Base-by-base conservation (phyloP, 2,329 filamentous ascomycete genomes). In the Clonostachys sp. region DNA sequence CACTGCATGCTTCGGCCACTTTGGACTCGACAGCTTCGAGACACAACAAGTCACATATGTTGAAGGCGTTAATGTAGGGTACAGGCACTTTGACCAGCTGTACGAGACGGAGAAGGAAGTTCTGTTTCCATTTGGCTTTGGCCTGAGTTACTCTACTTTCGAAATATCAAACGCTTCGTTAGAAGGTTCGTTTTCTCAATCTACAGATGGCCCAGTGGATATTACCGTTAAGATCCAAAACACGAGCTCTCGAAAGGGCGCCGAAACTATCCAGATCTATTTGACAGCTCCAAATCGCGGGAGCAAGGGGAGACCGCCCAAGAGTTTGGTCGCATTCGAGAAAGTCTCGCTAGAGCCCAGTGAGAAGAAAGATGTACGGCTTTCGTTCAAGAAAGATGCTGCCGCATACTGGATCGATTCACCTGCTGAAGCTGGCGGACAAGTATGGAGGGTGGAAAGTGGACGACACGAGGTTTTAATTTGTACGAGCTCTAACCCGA, bases 41-140 rank as follows among this genome's bases (percentile, higher is more conserved):
- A 30, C 9, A 30, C 40, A 24, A 16, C 48, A 56, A 1, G 80
- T 83, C 2, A 66, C 81, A 1, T 87, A 87, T 53, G 80, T 78
- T 14, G 84, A 87, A 59, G 83, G 83, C 34, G 72, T 87, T 42
- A 86, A 82, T 56, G 72, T 87, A 36, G 84, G 84, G 1, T 87
- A 87, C 61, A 71, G 83, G 14, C 83, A 80, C 61, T 87, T 83
- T 57, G 83, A 87, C 57, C 81, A 78, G 53, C 41, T 57, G 34
- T 30, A 30, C 3, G 24, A 30, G 24, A 68, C 71, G 2, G 66
- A 71, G 33, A 71, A 77, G 8, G 70, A 73, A 5, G 74, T 81
- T 0, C 72, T 79, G 12, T 87, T 86, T 60, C 72, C 81, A 14
- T 87, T 88, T 54, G 84, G 84, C 4, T 76, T 83, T 53, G 84